Percentiles rank a stretch among this genome's conserved stretches.
phyloP scores from a whole-genome alignment of 2,329 filamentous ascomycete species.

The Pseudogymnoascus sp. region DNA sequence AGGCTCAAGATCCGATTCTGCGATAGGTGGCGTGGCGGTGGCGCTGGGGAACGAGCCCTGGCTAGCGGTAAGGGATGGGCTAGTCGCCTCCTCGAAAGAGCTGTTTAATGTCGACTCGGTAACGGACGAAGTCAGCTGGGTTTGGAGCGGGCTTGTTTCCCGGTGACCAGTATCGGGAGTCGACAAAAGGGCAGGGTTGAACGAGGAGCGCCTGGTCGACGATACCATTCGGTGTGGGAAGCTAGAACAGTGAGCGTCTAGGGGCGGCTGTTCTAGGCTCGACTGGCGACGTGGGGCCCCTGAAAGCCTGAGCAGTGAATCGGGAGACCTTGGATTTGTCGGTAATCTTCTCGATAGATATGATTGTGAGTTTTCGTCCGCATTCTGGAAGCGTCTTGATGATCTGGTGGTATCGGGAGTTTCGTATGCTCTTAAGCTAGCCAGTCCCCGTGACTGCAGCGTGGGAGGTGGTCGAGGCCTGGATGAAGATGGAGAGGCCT shows the following conservation, averaged over 20 bases:
- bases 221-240: constrained; percentile 10
- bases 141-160: constrained; percentile 17
- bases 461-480: not conserved
- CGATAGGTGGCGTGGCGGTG: constrained; percentile 67
- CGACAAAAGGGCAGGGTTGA: constrained; percentile 33
- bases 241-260: constrained; percentile 12
- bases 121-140: constrained; percentile 33
- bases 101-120: constrained; percentile 37
- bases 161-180: constrained; percentile 41
- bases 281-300: not conserved
- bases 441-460: not conserved
- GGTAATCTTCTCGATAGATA: not conserved
- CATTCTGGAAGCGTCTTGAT: not conserved
- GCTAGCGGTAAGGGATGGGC: constrained; percentile 14
- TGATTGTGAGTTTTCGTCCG: not conserved
- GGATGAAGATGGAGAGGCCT: not conserved
- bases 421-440: not conserved
- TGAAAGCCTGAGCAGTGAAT: not conserved
- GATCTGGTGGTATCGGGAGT: constrained; percentile 1
- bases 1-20: constrained; percentile 60
- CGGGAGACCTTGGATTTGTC: not conserved
- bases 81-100: constrained; percentile 22
- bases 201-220: not conserved
- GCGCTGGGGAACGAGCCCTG: constrained; percentile 51
- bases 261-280: not conserved